These are phyloP conservation scores for Pseudocohnilembus persalinus DNA, from an alignment of 169 alveolate genomes.

Conservation along the genomic window DNA sequence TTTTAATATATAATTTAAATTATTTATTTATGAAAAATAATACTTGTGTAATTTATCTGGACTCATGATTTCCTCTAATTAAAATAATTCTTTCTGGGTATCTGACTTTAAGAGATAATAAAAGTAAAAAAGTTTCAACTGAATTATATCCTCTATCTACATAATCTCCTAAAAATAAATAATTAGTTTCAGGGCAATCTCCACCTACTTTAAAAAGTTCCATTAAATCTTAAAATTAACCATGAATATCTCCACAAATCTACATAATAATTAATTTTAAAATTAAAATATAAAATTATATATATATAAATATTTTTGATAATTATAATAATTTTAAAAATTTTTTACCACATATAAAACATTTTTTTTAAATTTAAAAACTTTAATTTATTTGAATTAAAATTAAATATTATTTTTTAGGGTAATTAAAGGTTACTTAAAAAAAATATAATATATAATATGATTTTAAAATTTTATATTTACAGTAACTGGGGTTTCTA, in stretches of 20 bases:
- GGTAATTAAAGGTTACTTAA: too few relatives aligned
- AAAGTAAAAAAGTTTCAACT: slow-evolving; percentile 97
- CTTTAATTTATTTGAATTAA: not conserved
- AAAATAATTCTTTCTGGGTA: slow-evolving; percentile 96
- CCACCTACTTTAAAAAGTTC: slow-evolving; percentile 93
- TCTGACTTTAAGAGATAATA: slow-evolving; percentile 94
- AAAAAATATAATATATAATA: too few relatives aligned
- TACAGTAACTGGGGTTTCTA: slow-evolving; percentile 83
- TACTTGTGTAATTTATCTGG: slow-evolving; percentile 97
- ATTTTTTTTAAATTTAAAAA: too few relatives aligned
- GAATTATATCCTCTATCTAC: slow-evolving; percentile 99
- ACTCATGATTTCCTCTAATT: slow-evolving; percentile 99
- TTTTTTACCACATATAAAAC: not conserved
- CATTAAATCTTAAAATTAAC: slow-evolving; percentile 95
- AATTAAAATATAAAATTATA: slow-evolving; percentile 2
- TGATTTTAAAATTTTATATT: not conserved
- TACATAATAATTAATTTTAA: not conserved
- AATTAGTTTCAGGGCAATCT: slow-evolving; percentile 90
- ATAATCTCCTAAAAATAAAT: slow-evolving; percentile 98
- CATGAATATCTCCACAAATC: slow-evolving; percentile 98
- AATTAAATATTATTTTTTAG: too few relatives aligned
- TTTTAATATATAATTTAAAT: not conserved
- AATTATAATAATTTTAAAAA: not conserved
- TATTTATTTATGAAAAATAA: too few relatives aligned
- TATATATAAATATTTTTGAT: not conserved